These are phyloP conservation scores for Colletotrichum salicis DNA, from an alignment of 2,329 filamentous ascomycete species.

Conservation along the genomic window DNA sequence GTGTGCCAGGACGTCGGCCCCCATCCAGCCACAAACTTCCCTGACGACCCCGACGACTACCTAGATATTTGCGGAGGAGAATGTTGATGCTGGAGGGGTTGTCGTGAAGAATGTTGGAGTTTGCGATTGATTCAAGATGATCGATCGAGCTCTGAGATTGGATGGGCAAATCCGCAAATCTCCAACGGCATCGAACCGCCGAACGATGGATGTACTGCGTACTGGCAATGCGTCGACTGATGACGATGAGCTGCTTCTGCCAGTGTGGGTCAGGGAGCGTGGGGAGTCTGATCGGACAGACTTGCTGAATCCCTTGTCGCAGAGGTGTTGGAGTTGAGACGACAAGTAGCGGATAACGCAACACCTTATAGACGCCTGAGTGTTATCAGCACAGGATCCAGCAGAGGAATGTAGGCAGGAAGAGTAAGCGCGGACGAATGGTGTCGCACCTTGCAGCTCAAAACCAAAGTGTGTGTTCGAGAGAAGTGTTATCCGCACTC, in stretches of 20 bases:
- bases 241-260: not conserved
- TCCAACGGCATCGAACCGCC: not conserved
- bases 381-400: not conserved
- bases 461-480: not conserved
- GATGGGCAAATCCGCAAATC: not conserved
- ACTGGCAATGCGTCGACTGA: not conserved
- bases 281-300: not conserved
- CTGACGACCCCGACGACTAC: too few species aligned
- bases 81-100: not conserved
- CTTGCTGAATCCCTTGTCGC: conserved; percentile 9
- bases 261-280: not conserved
- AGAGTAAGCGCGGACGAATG: not conserved
- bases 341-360: not conserved
- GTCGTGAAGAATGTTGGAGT: not conserved
- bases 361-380: not conserved
- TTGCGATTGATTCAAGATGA: not conserved
- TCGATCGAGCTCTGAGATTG: not conserved
- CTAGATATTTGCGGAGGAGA: not conserved
- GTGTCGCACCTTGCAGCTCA: not conserved
- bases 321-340: conserved; percentile 6
- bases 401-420: not conserved
- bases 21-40: conserved; percentile 5
- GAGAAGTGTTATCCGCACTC: not conserved
- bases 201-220: not conserved
- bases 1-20: conserved; percentile 16